A percentile compares a stretch with the other conserved stretches of the same genome.
phyloP scores from a whole-genome alignment of 768 basidiomycete genomes.

The Suillus hirtellus region DNA sequence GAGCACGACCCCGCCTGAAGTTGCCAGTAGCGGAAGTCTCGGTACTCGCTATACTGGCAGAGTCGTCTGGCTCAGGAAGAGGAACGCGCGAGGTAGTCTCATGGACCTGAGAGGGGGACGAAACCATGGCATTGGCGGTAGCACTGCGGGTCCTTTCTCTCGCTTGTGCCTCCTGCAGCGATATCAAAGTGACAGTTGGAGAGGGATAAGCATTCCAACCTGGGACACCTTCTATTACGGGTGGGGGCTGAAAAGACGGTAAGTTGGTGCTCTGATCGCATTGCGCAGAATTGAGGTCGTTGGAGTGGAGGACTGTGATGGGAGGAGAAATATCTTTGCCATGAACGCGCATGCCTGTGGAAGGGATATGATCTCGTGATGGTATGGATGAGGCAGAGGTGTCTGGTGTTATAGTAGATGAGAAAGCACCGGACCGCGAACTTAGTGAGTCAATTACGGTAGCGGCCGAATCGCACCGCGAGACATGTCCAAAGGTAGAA shows the following conservation, averaged over 20 bases:
- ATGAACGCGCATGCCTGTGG: constrained; percentile 30
- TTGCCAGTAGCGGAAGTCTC: constrained; percentile 19
- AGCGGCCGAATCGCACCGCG: constrained; percentile 50
- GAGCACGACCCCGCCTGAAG: constrained; percentile 42
- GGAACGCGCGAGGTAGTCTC: constrained; percentile 29
- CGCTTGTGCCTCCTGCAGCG: constrained; percentile 77
- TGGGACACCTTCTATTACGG: constrained; percentile 35
- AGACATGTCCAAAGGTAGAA: constrained; percentile 33
- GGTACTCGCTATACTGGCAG: constrained; percentile 21
- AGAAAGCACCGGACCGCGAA: constrained; percentile 36
- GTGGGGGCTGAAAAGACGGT: constrained; percentile 34
- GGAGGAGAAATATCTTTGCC: constrained; percentile 61
- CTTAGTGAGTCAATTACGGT: constrained; percentile 51
- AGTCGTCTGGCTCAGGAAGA: constrained; percentile 36
- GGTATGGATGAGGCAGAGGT: constrained; percentile 29
- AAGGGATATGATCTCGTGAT: constrained; percentile 18
- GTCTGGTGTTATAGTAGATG: constrained; percentile 37
- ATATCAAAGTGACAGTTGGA: constrained; percentile 65
- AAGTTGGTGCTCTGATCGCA: constrained; percentile 32
- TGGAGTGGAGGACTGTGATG: constrained; percentile 39
- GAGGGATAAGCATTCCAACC: constrained; percentile 53
- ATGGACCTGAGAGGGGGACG: constrained; percentile 26
- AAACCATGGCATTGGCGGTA: constrained; percentile 36
- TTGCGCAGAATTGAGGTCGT: constrained; percentile 26
- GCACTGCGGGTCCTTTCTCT: constrained; percentile 57